A percentile compares a stretch with the other conserved stretches of the same genome.
Conservation (phyloP, 306 rosid genomes). For the Pterocarpus macrocarpus region DNA sequence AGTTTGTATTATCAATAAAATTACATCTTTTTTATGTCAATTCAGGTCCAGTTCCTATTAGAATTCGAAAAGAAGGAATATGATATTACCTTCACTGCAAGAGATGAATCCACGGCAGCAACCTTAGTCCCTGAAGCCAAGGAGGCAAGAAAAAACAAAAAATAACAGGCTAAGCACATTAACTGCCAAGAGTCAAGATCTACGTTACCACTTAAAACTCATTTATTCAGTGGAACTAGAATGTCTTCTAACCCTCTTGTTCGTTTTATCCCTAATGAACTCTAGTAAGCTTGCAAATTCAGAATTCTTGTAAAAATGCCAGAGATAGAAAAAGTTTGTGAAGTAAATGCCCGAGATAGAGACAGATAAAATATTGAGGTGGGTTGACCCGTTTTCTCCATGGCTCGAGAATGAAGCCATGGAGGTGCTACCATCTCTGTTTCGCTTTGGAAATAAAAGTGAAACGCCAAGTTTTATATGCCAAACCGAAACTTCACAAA, state of each 20-base stretch:
- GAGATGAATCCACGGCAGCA: slow-evolving; percentile 57
- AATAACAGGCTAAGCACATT: background rate
- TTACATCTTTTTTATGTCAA: background rate
- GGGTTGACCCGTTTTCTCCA: too few species aligned
- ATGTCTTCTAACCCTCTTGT: background rate
- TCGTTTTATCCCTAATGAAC: background rate
- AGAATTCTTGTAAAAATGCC: background rate
- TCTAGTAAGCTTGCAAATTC: background rate
- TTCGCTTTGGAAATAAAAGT: too few species aligned
- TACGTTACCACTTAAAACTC: background rate
- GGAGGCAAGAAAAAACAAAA: background rate
- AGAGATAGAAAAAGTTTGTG: background rate
- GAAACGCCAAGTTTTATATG: too few species aligned
- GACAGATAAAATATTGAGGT: background rate
- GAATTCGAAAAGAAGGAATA: slow-evolving; percentile 30
- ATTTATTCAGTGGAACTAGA: background rate
- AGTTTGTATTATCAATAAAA: background rate
- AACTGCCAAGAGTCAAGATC: background rate
- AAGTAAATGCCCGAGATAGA: background rate
- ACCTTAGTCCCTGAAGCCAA: slow-evolving; percentile 53
- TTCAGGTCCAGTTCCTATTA: background rate
- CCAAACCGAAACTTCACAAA: too few species aligned
- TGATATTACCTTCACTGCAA: slow-evolving; percentile 71
- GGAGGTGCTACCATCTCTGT: too few species aligned
- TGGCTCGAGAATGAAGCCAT: too few species aligned